Percentiles rank a stretch among this genome's conserved stretches.
Conservation (phyloP, 1,284 basidiomycete genomes). For the Trichosporon inkin region DNA sequence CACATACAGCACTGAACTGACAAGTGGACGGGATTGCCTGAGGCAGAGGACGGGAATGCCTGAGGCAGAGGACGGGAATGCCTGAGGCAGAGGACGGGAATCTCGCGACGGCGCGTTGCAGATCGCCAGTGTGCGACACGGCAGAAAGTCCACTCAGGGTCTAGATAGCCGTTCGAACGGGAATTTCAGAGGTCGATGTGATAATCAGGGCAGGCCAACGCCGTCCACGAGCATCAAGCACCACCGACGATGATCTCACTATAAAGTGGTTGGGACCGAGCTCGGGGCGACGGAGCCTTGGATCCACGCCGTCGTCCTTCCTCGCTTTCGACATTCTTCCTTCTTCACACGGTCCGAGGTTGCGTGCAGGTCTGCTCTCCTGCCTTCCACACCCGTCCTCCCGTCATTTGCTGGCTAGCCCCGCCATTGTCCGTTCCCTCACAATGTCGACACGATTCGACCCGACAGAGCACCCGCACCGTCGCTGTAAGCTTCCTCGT, state of each 20-base stretch:
- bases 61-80: too few species aligned
- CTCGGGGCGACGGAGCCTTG: background rate
- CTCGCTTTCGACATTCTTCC: background rate
- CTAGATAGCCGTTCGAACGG: constrained; percentile 1
- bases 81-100: background rate
- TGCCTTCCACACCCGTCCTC: too few species aligned
- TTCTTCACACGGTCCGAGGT: too few species aligned
- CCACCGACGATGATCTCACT: background rate
- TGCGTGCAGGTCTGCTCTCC: too few species aligned
- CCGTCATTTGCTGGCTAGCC: too few species aligned
- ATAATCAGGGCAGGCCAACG: background rate
- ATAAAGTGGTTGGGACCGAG: background rate
- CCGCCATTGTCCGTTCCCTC: background rate
- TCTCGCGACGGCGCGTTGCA: background rate
- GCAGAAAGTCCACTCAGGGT: background rate
- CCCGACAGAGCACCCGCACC: constrained; percentile 45
- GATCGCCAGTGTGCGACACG: background rate
- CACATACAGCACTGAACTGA: too few species aligned
- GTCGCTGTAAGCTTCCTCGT: constrained; percentile 42
- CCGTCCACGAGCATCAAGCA: too few species aligned
- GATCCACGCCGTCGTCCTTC: background rate
- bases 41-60: too few species aligned
- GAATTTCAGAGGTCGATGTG: constrained; percentile 3
- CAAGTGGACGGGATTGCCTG: too few species aligned
- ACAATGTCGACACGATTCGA: constrained; percentile 30